These are phyloP conservation scores for Rhodamnia rubescens DNA, from an alignment of 345 rosid genomes.

Conservation along the genomic window DNA sequence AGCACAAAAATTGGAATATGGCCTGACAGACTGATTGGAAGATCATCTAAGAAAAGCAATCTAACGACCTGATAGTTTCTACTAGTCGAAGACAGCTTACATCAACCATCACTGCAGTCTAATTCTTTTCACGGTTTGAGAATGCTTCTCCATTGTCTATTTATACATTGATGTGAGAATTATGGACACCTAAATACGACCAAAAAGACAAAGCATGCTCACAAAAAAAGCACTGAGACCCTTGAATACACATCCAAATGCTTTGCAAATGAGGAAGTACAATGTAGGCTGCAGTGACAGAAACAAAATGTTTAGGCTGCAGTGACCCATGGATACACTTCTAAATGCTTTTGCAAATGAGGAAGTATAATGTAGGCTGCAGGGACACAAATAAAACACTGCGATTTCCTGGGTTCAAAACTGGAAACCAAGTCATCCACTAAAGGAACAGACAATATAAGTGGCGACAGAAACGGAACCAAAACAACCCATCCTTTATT, in stretches of 20 bases:
- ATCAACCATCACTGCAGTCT: not conserved
- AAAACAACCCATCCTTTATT: not conserved
- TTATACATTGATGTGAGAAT: not conserved
- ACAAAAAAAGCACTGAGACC: not conserved
- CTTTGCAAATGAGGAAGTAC: not conserved
- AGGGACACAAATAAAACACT: not conserved
- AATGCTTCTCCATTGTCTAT: not conserved
- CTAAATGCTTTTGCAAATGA: not conserved
- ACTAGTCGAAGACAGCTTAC: not conserved
- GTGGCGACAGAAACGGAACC: not conserved
- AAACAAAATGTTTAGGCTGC: not conserved
- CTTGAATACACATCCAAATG: not conserved
- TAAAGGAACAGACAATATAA: not conserved
- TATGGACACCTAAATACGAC: not conserved
- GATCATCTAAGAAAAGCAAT: not conserved
- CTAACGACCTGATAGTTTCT: not conserved
- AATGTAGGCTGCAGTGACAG: not conserved
- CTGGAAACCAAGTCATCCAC: not conserved
- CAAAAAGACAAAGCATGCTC: not conserved
- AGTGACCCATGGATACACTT: too few relatives aligned
- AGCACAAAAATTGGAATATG: not conserved
- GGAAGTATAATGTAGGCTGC: not conserved
- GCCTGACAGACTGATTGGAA: not conserved
- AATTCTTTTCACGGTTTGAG: not conserved
- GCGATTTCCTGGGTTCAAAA: not conserved